Evolutionary conservation across 352 stramenopile species (phyloP).

Genomic region (Pythium aquatile): DNA sequence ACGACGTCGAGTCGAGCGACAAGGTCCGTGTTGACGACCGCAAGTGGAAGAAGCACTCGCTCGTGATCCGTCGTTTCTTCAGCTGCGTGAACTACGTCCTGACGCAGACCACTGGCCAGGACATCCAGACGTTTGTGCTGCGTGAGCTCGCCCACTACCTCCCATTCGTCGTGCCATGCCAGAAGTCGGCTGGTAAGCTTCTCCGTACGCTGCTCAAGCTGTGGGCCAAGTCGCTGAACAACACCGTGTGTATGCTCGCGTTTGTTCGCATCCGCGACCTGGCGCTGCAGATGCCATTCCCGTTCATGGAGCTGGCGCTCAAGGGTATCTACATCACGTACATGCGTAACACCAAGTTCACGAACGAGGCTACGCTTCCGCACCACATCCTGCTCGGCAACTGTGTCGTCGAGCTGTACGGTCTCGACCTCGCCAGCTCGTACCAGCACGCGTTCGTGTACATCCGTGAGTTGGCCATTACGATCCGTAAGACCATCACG

Average conservation of each 20-base stretch:
- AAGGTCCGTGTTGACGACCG: constrained; percentile 64
- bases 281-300: constrained; percentile 93
- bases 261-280: constrained; percentile 96
- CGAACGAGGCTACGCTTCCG: constrained; percentile 80
- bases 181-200: constrained; percentile 62
- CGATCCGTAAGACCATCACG: constrained; percentile 95
- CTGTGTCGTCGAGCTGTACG: constrained; percentile 98
- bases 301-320: constrained; percentile 95
- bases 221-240: constrained; percentile 82
- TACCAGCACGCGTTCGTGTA: constrained; percentile 99
- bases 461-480: constrained; percentile 97
- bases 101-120: constrained; percentile 75
- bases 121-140: constrained; percentile 83
- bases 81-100: constrained; percentile 92
- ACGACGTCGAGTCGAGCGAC: constrained; percentile 31
- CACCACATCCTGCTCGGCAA: constrained; percentile 94
- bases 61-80: constrained; percentile 92
- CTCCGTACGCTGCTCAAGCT: constrained; percentile 86
- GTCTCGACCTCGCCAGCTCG: constrained; percentile 93
- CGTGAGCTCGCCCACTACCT: constrained; percentile 79
- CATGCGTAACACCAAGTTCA: constrained; percentile 95
- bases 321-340: constrained; percentile 97
- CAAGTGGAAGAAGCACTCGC: constrained; percentile 77
- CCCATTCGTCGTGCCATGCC: constrained; percentile 60
- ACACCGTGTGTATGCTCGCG: constrained; percentile 86